Evolutionary conservation across 2,329 filamentous ascomycete species (phyloP).

Genomic region (Aspergillus uvarum): DNA sequence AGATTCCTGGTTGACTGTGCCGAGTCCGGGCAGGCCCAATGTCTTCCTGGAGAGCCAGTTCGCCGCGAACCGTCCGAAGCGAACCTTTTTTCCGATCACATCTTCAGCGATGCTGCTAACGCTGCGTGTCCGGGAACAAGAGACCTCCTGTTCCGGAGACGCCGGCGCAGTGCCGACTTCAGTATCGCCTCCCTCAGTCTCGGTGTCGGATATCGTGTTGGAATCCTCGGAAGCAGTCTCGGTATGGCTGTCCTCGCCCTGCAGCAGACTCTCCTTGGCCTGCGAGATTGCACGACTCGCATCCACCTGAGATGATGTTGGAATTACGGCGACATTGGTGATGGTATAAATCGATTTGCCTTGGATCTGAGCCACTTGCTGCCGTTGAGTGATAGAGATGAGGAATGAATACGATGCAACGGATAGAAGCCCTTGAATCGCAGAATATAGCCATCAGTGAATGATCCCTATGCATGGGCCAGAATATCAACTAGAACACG

Average conservation of each 20-base stretch:
- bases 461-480: neutral
- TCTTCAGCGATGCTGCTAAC: slow-evolving; percentile 73
- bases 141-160: slow-evolving; percentile 27
- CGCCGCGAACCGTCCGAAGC: slow-evolving; percentile 84
- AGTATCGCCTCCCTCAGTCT: slow-evolving; percentile 27
- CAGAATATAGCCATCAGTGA: neutral
- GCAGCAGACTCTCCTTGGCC: slow-evolving; percentile 52
- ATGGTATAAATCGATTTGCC: slow-evolving; percentile 82
- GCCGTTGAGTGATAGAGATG: slow-evolving; percentile 78
- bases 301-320: slow-evolving; percentile 72
- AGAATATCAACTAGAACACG: neutral
- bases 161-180: slow-evolving; percentile 29
- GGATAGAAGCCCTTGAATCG: slow-evolving; percentile 69
- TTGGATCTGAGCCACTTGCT: slow-evolving; percentile 84
- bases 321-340: slow-evolving; percentile 87
- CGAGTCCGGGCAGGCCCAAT: slow-evolving; percentile 70
- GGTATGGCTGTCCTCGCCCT: slow-evolving; percentile 39
- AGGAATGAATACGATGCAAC: slow-evolving; percentile 81
- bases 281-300: slow-evolving; percentile 69
- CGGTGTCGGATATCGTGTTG: slow-evolving; percentile 27
- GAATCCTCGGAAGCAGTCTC: slow-evolving; percentile 27
- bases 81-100: slow-evolving; percentile 78
- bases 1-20: slow-evolving; percentile 61
- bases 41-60: slow-evolving; percentile 87
- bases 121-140: slow-evolving; percentile 32